A percentile compares a stretch with the other conserved stretches of the same genome.
Conservation (phyloP, 331 rosid genomes). For the Dryas integrifolia region DNA sequence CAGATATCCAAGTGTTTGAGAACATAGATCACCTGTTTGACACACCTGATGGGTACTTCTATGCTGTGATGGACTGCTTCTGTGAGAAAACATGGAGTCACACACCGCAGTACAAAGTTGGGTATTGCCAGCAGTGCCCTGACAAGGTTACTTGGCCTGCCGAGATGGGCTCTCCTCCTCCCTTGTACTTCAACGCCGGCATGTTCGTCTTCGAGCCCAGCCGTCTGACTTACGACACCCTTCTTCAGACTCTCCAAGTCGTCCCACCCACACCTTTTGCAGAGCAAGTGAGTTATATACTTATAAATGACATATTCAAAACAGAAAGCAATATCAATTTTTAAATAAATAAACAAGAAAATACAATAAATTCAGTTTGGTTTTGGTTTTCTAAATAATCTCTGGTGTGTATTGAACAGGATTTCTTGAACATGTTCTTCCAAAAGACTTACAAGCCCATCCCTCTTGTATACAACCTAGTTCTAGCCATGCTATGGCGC, state of each 20-base stretch:
- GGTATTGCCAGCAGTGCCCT: conserved; percentile 68
- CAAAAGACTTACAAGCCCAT: conserved; percentile 51
- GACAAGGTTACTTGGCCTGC: conserved; percentile 50
- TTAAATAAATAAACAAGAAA: not conserved
- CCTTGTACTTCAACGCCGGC: conserved; percentile 60
- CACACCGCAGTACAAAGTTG: conserved; percentile 46
- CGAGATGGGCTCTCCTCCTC: conserved; percentile 47
- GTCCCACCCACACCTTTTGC: conserved; percentile 59
- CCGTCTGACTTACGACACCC: conserved; percentile 35
- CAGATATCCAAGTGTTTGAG: conserved; percentile 63
- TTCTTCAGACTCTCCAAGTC: conserved; percentile 43
- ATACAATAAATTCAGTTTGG: not conserved
- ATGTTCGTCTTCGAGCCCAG: conserved; percentile 64
- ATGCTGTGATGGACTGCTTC: conserved; percentile 68
- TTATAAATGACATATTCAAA: too few relatives aligned
- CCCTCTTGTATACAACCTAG: conserved; percentile 52
- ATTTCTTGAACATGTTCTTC: conserved; percentile 68
- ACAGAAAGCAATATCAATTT: not conserved
- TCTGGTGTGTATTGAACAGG: conserved; percentile 27
- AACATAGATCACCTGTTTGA: conserved; percentile 59
- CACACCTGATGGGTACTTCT: conserved; percentile 41
- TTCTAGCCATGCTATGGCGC: conserved; percentile 58
- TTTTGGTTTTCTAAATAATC: not conserved
- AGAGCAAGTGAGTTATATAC: conserved; percentile 40
- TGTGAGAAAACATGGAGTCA: conserved; percentile 65